Conservation (phyloP, 805 yeast species). For the Candida alai region DNA sequence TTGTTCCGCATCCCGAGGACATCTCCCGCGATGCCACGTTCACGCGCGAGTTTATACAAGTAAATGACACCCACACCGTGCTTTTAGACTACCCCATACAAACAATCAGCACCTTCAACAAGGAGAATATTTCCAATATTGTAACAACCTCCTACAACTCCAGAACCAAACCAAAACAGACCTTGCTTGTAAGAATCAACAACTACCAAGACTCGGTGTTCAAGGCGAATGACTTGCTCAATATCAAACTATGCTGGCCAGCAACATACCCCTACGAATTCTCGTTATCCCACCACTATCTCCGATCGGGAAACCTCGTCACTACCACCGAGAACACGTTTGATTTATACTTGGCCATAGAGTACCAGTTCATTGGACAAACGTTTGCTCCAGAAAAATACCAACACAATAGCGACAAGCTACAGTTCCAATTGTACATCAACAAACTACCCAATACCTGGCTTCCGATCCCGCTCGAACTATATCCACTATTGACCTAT, state of each 20-base stretch:
- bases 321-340: conserved; percentile 9
- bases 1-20: conserved; percentile 18
- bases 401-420: conserved; percentile 10
- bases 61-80: conserved; percentile 21
- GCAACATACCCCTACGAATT: conserved; percentile 28
- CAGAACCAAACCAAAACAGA: conserved; percentile 7
- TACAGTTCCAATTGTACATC: conserved; percentile 23
- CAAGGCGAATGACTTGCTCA: conserved; percentile 21
- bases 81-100: conserved; percentile 24
- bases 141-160: conserved; percentile 11
- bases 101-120: conserved; percentile 10
- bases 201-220: conserved; percentile 28
- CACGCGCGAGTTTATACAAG: conserved; percentile 8
- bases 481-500: conserved; percentile 24
- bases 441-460: conserved; percentile 22
- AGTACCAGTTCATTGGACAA: conserved; percentile 19
- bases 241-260: conserved; percentile 36
- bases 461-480: conserved; percentile 33
- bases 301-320: conserved; percentile 13
- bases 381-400: conserved; percentile 12
- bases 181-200: conserved; percentile 28
- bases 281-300: conserved; percentile 19
- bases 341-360: conserved; percentile 23
- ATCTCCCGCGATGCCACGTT: not conserved
- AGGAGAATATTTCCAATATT: conserved; percentile 1